A percentile compares a stretch with the other conserved stretches of the same genome.
Conservation (phyloP, 495 filamentous ascomycete genomes). For the Hypoxylon crocopeplum region DNA sequence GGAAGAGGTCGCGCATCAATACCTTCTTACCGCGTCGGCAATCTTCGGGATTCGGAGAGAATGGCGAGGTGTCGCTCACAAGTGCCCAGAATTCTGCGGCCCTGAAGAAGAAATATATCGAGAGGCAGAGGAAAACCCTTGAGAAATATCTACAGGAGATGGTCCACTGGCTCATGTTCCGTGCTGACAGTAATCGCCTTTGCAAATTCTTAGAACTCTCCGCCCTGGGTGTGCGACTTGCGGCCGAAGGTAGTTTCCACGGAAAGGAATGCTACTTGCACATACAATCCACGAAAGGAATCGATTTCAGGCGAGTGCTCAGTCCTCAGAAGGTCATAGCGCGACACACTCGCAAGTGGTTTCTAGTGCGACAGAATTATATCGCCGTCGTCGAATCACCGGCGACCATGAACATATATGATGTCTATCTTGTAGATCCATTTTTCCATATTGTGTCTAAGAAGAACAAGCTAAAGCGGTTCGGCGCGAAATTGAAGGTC, state of each 20-base stretch:
- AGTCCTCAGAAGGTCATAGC: conserved; percentile 76
- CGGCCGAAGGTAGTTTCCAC: conserved; percentile 94
- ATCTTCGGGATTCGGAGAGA: conserved; percentile 45
- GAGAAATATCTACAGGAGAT: conserved; percentile 93
- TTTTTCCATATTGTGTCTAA: conserved; percentile 80
- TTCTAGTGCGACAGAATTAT: conserved; percentile 95
- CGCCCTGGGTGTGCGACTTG: conserved; percentile 91
- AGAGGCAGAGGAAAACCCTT: conserved; percentile 81
- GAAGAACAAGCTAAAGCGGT: conserved; percentile 70
- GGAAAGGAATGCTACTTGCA: conserved; percentile 96
- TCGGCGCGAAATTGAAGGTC: conserved; percentile 64
- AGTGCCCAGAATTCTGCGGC: conserved; percentile 39
- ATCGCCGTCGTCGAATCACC: conserved; percentile 97
- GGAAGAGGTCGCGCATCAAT: conserved; percentile 71
- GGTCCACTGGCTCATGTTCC: conserved; percentile 93
- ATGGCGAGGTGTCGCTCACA: conserved; percentile 37
- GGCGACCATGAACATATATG: conserved; percentile 98
- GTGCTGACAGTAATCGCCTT: conserved; percentile 91
- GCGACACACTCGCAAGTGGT: conserved; percentile 93
- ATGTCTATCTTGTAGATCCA: conserved; percentile 93
- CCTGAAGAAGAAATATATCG: conserved; percentile 56
- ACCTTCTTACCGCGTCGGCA: conserved; percentile 58
- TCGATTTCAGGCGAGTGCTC: conserved; percentile 84
- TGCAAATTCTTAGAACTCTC: conserved; percentile 97
- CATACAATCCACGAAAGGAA: conserved; percentile 87